phyloP scores from a whole-genome alignment of 1,284 basidiomycete species.

The Fomitopsis schrenkii region DNA sequence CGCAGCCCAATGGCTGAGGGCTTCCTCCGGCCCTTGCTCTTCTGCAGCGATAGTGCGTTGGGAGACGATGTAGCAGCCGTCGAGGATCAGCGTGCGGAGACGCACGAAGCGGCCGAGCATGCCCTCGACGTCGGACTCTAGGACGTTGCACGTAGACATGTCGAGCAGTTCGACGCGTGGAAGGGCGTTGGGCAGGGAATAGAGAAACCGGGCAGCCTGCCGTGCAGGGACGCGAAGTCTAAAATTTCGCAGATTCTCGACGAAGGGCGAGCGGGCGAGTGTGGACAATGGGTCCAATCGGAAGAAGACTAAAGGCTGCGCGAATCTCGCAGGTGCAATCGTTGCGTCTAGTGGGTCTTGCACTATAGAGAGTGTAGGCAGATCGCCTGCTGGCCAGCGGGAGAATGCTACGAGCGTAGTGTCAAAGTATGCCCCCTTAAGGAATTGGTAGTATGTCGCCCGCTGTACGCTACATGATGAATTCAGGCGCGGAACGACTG shows the following conservation, averaged over 20 bases:
- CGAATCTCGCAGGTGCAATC: slow-evolving; percentile 41
- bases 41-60: slow-evolving; percentile 26
- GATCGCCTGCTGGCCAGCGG: slow-evolving; percentile 45
- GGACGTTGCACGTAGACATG: slow-evolving; percentile 52
- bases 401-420: slow-evolving; percentile 49
- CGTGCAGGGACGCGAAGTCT: slow-evolving; percentile 59
- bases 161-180: slow-evolving; percentile 50
- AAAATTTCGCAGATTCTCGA: slow-evolving; percentile 40
- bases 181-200: slow-evolving; percentile 27
- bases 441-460: slow-evolving; percentile 67
- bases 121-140: slow-evolving; percentile 43
- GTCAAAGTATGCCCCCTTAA: slow-evolving; percentile 73
- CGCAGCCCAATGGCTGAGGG: slow-evolving; percentile 43
- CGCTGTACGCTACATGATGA: slow-evolving; percentile 46
- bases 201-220: slow-evolving; percentile 43
- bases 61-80: slow-evolving; percentile 43
- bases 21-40: slow-evolving; percentile 27
- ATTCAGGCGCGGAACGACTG: not conserved
- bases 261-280: slow-evolving; percentile 42
- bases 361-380: slow-evolving; percentile 54
- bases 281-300: slow-evolving; percentile 45
- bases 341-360: slow-evolving; percentile 55
- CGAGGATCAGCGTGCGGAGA: slow-evolving; percentile 50
- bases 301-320: slow-evolving; percentile 75
- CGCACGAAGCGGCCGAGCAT: slow-evolving; percentile 41